A percentile compares a stretch with the other conserved stretches of the same genome.
Evolutionary conservation across 495 filamentous ascomycete species (phyloP).

Genomic region (Penicillium verhagenii): DNA sequence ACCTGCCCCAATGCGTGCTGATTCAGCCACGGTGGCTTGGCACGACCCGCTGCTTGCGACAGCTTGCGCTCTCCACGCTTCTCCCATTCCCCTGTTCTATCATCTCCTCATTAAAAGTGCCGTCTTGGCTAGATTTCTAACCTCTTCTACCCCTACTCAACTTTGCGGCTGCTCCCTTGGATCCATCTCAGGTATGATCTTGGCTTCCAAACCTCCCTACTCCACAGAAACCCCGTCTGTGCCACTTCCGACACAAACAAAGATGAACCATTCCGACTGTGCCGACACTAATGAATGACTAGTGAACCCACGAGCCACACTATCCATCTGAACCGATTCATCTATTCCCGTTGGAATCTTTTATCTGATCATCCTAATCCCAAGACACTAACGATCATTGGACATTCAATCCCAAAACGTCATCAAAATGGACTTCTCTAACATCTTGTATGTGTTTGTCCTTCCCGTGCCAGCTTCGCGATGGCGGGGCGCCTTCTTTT

Average conservation of each 20-base stretch:
- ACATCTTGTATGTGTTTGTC: conserved; percentile 53
- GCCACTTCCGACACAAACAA: conserved; percentile 2
- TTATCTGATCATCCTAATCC: conserved; percentile 4
- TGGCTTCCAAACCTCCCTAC: not conserved
- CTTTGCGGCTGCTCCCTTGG: not conserved
- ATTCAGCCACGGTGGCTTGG: conserved; percentile 28
- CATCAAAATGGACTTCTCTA: conserved; percentile 54
- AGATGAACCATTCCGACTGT: not conserved
- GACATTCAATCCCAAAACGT: not conserved
- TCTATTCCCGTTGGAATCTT: not conserved
- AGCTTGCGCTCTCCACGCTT: conserved; percentile 19
- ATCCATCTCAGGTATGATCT: not conserved
- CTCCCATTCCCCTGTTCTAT: conserved; percentile 22
- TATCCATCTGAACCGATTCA: not conserved
- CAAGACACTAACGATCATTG: conserved; percentile 13
- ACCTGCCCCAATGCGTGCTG: not conserved
- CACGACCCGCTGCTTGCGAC: conserved; percentile 44
- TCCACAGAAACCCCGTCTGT: not conserved
- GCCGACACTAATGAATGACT: conserved; percentile 16
- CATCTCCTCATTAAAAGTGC: conserved; percentile 2
- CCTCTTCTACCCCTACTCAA: not conserved
- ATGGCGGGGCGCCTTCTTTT: not conserved
- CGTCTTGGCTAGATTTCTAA: conserved; percentile 3
- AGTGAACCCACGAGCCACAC: conserved; percentile 9
- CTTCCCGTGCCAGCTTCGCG: not conserved